Percentiles rank a stretch among this genome's conserved stretches.
Evolutionary conservation across 768 basidiomycete species (phyloP).

Genomic region (Termitomyces sp.): DNA sequence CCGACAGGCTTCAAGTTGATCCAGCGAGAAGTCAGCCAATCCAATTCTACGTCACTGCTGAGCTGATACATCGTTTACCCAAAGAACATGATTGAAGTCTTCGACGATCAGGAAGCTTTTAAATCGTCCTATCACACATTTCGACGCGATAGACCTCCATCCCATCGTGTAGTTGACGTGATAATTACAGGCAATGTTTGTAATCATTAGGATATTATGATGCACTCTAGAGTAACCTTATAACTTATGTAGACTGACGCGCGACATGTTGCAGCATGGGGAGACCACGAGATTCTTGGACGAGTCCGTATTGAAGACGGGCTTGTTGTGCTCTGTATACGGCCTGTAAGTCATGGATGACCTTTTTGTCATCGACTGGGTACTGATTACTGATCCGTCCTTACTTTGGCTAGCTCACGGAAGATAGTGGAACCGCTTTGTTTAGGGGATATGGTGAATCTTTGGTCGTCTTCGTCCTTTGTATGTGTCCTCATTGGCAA

Average conservation of each 20-base stretch:
- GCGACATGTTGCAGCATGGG: slow-evolving; percentile 49
- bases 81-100: slow-evolving; percentile 45
- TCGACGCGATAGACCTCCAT: slow-evolving; percentile 12
- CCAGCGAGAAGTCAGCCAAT: slow-evolving; percentile 29
- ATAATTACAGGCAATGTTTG: slow-evolving; percentile 50
- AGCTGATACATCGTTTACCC: slow-evolving; percentile 39
- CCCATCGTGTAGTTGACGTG: slow-evolving; percentile 34
- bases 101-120: slow-evolving; percentile 30
- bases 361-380: background rate
- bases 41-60: slow-evolving; percentile 30
- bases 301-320: slow-evolving; percentile 58
- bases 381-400: background rate
- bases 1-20: slow-evolving; percentile 32
- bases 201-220: slow-evolving; percentile 2
- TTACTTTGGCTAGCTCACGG: slow-evolving; percentile 12
- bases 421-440: slow-evolving; percentile 30
- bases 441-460: slow-evolving; percentile 46
- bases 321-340: slow-evolving; percentile 45
- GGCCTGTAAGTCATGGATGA: slow-evolving; percentile 36
- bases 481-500: slow-evolving; percentile 3
- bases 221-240: background rate
- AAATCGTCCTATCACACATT: slow-evolving; percentile 35
- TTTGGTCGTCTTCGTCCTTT: background rate
- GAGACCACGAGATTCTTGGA: slow-evolving; percentile 48
- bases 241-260: slow-evolving; percentile 37